These are phyloP conservation scores for Galeopsis tetrahit DNA, from an alignment of 257 asterid species.

Conservation along the genomic window DNA sequence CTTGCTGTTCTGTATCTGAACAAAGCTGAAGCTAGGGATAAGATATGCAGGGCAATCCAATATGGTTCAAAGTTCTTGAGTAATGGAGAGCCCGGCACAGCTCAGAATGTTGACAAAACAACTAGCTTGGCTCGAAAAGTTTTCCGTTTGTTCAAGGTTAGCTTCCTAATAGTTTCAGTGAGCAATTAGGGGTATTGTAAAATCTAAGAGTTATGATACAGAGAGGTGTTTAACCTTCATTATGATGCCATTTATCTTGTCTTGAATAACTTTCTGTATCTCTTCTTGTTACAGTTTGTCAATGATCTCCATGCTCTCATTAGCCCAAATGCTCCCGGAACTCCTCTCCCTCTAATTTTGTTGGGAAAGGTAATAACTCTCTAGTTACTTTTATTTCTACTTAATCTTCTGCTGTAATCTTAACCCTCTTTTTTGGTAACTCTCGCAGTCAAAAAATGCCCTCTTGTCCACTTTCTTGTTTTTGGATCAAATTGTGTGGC, in stretches of 20 bases:
- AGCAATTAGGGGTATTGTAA: neutral
- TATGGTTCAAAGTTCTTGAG: slow-evolving; percentile 94
- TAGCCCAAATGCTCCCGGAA: slow-evolving; percentile 86
- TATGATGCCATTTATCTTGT: slow-evolving; percentile 18
- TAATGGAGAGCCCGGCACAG: slow-evolving; percentile 94
- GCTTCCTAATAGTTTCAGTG: neutral
- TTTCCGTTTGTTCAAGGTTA: slow-evolving; percentile 91
- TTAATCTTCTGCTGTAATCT: slow-evolving; percentile 24
- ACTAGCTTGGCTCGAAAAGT: slow-evolving; percentile 97
- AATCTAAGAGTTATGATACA: neutral
- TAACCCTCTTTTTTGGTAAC: slow-evolving; percentile 26
- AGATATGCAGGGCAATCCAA: slow-evolving; percentile 97
- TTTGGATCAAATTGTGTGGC: slow-evolving; percentile 96
- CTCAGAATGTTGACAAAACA: slow-evolving; percentile 93
- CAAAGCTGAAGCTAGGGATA: slow-evolving; percentile 97
- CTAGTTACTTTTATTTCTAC: neutral
- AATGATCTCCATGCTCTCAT: slow-evolving; percentile 90
- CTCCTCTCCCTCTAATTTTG: slow-evolving; percentile 84
- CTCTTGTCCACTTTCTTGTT: slow-evolving; percentile 92
- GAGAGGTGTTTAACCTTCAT: neutral
- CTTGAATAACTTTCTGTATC: slow-evolving; percentile 30
- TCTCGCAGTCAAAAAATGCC: slow-evolving; percentile 91
- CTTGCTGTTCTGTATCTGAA: slow-evolving; percentile 78
- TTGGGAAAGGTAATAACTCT: slow-evolving; percentile 78
- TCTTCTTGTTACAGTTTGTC: slow-evolving; percentile 65